Base-by-base conservation (phyloP, 257 asterid genomes). In the Craterostigma plantagineum region DNA sequence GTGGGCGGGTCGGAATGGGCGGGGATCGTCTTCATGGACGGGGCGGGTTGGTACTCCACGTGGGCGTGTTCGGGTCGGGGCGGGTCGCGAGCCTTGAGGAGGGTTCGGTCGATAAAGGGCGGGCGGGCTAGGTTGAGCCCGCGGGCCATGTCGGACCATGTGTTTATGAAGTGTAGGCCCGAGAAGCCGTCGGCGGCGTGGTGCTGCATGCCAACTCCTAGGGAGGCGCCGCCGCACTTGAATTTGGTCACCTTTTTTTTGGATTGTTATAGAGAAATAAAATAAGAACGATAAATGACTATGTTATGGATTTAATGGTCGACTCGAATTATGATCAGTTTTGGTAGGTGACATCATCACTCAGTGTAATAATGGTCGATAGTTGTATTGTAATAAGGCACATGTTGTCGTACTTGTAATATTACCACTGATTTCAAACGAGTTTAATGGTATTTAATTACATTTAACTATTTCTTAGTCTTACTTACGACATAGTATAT, bases 91-190 rank as follows among this genome's bases (percentile, higher is more conserved):
- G 95, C 91, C 0, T 68, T 66, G 58, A 90, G 92, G 42, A 79
- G 91, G 46, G 92, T 79, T 7, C 98, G 72, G 55, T 90, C 92
- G 42, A 82, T 90, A 71, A 76, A 83, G 0, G 92, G 98, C 3
- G 71, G 63, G 63, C 70, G 23, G 7, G 81, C 67, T 33, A 82
- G 43, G 59, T 72, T 77, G 12, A 76, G 78, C 10, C 94, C 94
- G 0, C 94, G 84, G n/a, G 99, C 85, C 81, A 79, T 72, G 16
- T 90, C 94, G 12, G 99, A 76, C 99, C 99, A 83, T 35, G 99
- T 59, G 61, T 83, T 83, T 71, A 83, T 73, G 72, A 83, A 90
- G 57, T 90, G 99, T 38, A 90, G 92, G n/a, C 96, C 99, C 1
- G 99, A 79, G 45, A 83, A 76, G 8, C 99, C 99, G 44, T 90